Conservation (phyloP, 805 yeast species). For the Wickerhamiella nectarea region DNA sequence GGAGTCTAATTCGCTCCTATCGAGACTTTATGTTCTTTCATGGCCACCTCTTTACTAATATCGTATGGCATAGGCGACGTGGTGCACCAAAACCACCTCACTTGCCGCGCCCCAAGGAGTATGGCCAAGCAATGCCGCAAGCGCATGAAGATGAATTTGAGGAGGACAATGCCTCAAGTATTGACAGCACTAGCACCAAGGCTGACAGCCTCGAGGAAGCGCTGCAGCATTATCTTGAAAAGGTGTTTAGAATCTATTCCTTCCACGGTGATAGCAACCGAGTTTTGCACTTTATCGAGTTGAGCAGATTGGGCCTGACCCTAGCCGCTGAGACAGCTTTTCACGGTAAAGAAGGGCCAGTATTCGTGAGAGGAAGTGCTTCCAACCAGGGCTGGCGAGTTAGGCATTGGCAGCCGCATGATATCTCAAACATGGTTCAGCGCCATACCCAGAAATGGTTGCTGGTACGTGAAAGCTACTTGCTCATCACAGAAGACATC, state of each 20-base stretch:
- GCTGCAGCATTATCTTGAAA: slow-evolving; percentile 55
- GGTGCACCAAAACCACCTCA: slow-evolving; percentile 29
- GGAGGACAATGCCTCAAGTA: slow-evolving; percentile 1
- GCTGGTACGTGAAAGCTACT: slow-evolving; percentile 67
- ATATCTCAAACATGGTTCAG: slow-evolving; percentile 71
- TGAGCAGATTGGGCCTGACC: slow-evolving; percentile 76
- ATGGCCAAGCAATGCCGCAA: neutral
- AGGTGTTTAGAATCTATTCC: slow-evolving; percentile 43
- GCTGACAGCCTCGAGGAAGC: slow-evolving; percentile 16
- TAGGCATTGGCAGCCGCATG: slow-evolving; percentile 69
- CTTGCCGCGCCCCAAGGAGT: slow-evolving; percentile 29
- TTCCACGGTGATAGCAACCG: slow-evolving; percentile 72
- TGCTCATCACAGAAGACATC: slow-evolving; percentile 74
- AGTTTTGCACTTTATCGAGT: slow-evolving; percentile 73
- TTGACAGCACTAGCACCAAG: neutral
- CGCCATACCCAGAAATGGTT: slow-evolving; percentile 92
- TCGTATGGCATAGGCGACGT: slow-evolving; percentile 10
- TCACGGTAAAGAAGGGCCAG: slow-evolving; percentile 79
- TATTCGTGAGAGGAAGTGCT: slow-evolving; percentile 70
- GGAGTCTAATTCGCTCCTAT: slow-evolving; percentile 64
- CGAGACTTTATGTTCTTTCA: slow-evolving; percentile 64
- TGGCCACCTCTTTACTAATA: slow-evolving; percentile 33
- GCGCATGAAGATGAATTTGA: slow-evolving; percentile 2
- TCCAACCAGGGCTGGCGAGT: slow-evolving; percentile 92
- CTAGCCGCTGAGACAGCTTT: slow-evolving; percentile 69